Evolutionary conservation across 1,284 basidiomycete species (phyloP).

Genomic region (Filobasidium uniguttulatum): DNA sequence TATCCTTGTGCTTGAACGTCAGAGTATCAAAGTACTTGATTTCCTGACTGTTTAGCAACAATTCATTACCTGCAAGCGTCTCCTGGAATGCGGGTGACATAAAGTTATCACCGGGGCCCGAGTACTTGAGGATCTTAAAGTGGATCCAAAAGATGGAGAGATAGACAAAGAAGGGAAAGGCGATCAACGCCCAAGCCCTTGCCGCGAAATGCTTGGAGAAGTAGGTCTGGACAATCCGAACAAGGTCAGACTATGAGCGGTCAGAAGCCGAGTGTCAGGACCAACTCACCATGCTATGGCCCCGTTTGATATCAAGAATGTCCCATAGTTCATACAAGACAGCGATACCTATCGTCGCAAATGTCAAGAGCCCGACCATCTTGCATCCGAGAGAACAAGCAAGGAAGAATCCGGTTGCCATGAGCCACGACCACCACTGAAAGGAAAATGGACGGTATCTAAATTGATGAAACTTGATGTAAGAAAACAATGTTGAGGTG

Average conservation of each 20-base stretch:
- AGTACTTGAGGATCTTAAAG: conserved; percentile 76
- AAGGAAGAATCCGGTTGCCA: conserved; percentile 80
- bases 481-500: conserved; percentile 83
- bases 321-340: conserved; percentile 92
- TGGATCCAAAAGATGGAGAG: conserved; percentile 94
- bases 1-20: conserved; percentile 78
- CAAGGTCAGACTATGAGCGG: background rate
- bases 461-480: conserved; percentile 87
- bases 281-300: conserved; percentile 62
- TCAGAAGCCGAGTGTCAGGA: background rate
- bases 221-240: conserved; percentile 51
- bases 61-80: conserved; percentile 79
- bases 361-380: conserved; percentile 92
- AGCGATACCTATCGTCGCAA: conserved; percentile 74
- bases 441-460: conserved; percentile 58
- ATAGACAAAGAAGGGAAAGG: conserved; percentile 78
- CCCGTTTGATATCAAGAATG: conserved; percentile 65
- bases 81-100: conserved; percentile 99
- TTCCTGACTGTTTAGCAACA: conserved; percentile 80
- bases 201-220: conserved; percentile 82
- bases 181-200: conserved; percentile 71
- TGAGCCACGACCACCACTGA: conserved; percentile 91
- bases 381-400: conserved; percentile 95
- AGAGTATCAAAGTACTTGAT: conserved; percentile 85
- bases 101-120: conserved; percentile 87